Base-by-base conservation (phyloP, 2,329 filamentous ascomycete genomes). In the Nannizziopsis barbatae region DNA sequence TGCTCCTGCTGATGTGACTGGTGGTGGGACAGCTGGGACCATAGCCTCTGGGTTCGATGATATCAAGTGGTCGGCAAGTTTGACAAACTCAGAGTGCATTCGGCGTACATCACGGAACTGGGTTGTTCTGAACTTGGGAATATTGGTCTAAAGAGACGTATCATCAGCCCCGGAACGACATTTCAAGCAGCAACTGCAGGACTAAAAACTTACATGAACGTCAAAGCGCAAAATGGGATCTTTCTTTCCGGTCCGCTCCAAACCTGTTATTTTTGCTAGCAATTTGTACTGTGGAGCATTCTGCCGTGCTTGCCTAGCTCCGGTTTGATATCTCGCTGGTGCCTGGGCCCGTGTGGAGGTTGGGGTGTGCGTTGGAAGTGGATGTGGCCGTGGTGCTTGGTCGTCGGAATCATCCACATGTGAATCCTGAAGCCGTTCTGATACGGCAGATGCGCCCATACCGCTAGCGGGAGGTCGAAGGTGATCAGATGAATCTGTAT, bases 101-200 rank as follows among this genome's bases (percentile, higher is more conserved):
- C 92, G 86, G 58, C 92, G 85, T 56, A 98, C 88, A 67, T 98
- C 92, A 62, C 92, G 88, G 70, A 95, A 98, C 66, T 98, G 92
- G 4, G 92, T 98, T 0, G 92, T 98, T 59, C 92, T 81, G 68
- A 95, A 98, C 58, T 90, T 90, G 46, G 90, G 89, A n/a, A 98
- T 83, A 68, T 98, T 98, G 56, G 92, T 98, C 92, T 98, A 52
- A 5, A 3, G 9, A 11, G 12, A 11, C 15, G 18, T 20, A 35
- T 40, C 30, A 30, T 52, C 38, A 52, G 50, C 32, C 14, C 30
- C 20, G 17, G 18, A 40, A 36, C n/a, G 14, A n/a, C 30, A 2
- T 39, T 22, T 14, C 22, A 7, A 5, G 31, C 32, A 36, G 39
- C 3, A 31, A 8, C 14, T 7, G 2, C 6, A 20, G 15, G 11